A percentile compares a stretch with the other conserved stretches of the same genome.
These are phyloP conservation scores for Fragilaria crotonensis DNA, from an alignment of 108 stramenopile species.

Conservation along the genomic window DNA sequence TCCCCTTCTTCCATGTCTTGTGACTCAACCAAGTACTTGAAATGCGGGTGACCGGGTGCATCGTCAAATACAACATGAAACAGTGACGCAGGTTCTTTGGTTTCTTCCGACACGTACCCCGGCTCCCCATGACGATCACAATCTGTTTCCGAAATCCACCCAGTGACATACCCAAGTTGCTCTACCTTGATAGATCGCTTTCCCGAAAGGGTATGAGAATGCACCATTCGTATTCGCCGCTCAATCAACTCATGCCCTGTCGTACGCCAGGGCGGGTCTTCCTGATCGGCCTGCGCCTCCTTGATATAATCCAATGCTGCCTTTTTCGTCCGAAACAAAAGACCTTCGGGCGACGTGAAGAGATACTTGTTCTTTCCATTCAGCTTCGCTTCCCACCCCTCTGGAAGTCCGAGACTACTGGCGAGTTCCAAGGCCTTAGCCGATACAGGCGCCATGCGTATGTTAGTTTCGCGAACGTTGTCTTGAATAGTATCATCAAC, in stretches of 20 bases:
- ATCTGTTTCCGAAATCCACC: conserved; percentile 73
- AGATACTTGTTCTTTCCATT: conserved; percentile 25
- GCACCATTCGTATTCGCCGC: conserved; percentile 19
- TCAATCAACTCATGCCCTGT: conserved; percentile 52
- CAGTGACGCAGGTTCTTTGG: conserved; percentile 56
- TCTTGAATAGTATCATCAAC: conserved; percentile 63
- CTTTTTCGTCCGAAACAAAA: conserved; percentile 47
- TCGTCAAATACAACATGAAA: conserved; percentile 76
- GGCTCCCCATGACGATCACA: conserved; percentile 73
- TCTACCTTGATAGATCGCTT: conserved; percentile 30
- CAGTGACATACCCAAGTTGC: conserved; percentile 53
- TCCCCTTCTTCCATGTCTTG: conserved; percentile 82
- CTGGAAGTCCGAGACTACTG: conserved; percentile 32
- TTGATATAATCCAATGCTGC: conserved; percentile 33
- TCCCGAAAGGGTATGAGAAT: conserved; percentile 25
- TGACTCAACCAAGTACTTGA: conserved; percentile 21
- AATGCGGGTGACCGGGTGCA: conserved; percentile 31
- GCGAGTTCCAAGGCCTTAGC: neutral
- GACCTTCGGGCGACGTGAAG: conserved; percentile 41
- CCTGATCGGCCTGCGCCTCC: conserved; percentile 7
- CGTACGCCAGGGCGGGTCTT: conserved; percentile 79
- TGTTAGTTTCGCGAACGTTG: conserved; percentile 51
- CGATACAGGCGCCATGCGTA: conserved; percentile 30
- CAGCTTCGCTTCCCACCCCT: conserved; percentile 42
- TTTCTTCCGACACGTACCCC: conserved; percentile 62